Base-by-base conservation (phyloP, 2,329 filamentous ascomycete species). In the Podosphaera aphanis region DNA sequence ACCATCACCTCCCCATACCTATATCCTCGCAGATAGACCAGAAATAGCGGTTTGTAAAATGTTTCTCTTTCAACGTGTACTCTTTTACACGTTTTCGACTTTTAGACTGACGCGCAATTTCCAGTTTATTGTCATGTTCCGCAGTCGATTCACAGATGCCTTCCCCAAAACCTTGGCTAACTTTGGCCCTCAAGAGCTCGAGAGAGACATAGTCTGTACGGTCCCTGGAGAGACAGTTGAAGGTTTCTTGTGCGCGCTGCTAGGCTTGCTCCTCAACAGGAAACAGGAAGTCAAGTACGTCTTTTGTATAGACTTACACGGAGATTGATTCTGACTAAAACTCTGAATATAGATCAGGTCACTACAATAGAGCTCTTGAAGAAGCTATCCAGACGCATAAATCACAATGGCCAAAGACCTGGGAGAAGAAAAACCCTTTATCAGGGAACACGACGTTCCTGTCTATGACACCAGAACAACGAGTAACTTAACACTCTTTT, bases 81-180 rank as follows among this genome's bases (percentile, higher is more conserved):
- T 29, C 25, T 29, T 6, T 48, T 52, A 56, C 62, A 73, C 72
- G 70, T 70, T 66, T 57, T 59, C 56, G 60, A 68, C 68, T 69
- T 70, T 70, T 69, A 29, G 46, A 50, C 57, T 59, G 53, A 58
- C 48, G 55, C 62, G 63, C 59, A 44, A 53, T 57, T 57, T 54
- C 55, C 56, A 94, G 84, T 94, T 98, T 64, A 83, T 98, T 62
- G 84, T 95, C 54, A 94, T 93, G 83, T 98, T 95, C 64, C 77
- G 88, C 61, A 81, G 82, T 62, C 83, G 90, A 58, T 95, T 98
- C 63, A 77, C 73, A 63, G 85, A 93, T 49, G 80, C 76, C 49
- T 90, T 98, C 54, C 80, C 86, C 42, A 80, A 85, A 62, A 90
- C 84, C 27, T 70, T 93, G 31, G 71, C 83, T 52, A 83, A 93